Conservation (phyloP, 2,329 filamentous ascomycete species). For the Sclerotinia subarctica region DNA sequence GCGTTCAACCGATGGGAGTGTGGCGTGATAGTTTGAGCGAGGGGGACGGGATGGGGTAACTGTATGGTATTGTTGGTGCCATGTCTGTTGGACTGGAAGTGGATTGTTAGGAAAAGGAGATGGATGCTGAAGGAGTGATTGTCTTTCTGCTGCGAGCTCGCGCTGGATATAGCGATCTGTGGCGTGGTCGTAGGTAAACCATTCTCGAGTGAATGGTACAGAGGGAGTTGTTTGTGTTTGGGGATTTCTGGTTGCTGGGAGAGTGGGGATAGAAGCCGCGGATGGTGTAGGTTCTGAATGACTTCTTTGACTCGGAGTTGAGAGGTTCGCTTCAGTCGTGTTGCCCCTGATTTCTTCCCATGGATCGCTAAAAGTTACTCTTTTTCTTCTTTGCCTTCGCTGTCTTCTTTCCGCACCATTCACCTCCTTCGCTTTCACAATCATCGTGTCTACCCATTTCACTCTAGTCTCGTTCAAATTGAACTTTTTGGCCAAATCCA, state of each 20-base stretch:
- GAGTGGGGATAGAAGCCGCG: not conserved
- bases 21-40: not conserved
- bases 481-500: not conserved
- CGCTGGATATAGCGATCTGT: not conserved
- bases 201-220: not conserved
- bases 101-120: not conserved
- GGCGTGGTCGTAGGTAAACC: not conserved
- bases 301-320: not conserved
- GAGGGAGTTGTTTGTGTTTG: not conserved
- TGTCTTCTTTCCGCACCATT: not conserved
- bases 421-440: not conserved
- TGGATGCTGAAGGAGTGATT: not conserved
- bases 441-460: not conserved
- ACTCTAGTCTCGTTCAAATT: not conserved
- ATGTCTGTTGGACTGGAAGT: not conserved
- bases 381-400: not conserved
- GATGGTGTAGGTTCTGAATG: not conserved
- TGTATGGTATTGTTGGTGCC: not conserved
- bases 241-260: not conserved
- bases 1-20: not conserved
- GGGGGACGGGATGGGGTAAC: not conserved
- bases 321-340: too few species aligned
- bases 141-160: not conserved
- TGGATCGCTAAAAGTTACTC: conserved; percentile 3
- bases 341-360: not conserved